Base-by-base conservation (phyloP, 2,329 filamentous ascomycete species). In the Phialophora chinensis region DNA sequence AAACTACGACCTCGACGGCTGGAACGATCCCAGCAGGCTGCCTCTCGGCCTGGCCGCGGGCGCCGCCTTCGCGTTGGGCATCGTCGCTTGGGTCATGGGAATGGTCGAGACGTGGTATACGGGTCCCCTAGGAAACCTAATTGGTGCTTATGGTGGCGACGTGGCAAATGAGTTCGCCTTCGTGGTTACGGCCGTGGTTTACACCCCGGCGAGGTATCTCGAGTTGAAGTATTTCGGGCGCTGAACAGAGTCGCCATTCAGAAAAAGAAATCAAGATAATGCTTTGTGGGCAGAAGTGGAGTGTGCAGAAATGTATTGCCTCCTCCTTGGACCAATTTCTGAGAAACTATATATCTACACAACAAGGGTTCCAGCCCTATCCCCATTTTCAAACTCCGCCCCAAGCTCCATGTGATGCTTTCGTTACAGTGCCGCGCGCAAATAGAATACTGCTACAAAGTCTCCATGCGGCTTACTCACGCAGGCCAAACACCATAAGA, bases 51-150 rank as follows among this genome's bases (percentile, higher is more conserved):
- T 80, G 44, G 83, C 75, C 1, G 83, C 79, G 2, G 71, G 78
- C 0, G 65, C 76, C 3, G 81, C 83, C 0, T 85, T 85, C 68
- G 72, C 78, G 0, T 73, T 79, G 1, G 83, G 83, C 1, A 74
- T 81, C 7, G 79, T 77, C 7, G 82, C 80, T 23, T 86, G 84
- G 77, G 78, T 85, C 25, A 77, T 88, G 72, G 86, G 86, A 1
- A 88, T 88, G 86, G 80, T 80, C 55, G 82, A 87, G 76, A 86
- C 83, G 0, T 87, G 83, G 81, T 70, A 63, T 33, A 76, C 83
- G 25, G 84, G 84, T 0, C 76, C 77, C 1, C 69, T 85, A 58
- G 82, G 79, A 0, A 74, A 72, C 49, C 73, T 77, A 68, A 84
- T 85, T 66, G 81, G 82, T 4, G 74, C 76, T 0, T 69, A 70